These are phyloP conservation scores for Colletotrichum sp. DNA, from an alignment of 2,329 filamentous ascomycete genomes.

Conservation along the genomic window DNA sequence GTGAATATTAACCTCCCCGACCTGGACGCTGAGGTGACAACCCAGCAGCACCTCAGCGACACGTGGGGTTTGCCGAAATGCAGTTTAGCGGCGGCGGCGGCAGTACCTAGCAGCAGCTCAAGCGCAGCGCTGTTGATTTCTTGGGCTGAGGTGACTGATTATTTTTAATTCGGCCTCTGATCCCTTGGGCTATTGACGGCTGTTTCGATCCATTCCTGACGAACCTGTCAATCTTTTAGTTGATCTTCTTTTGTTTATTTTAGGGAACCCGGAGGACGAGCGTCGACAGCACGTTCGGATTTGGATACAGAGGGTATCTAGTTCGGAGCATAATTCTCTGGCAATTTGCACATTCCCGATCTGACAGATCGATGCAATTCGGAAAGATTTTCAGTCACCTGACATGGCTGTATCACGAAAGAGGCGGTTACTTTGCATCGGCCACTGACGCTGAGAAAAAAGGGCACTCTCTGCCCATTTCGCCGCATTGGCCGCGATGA, in stretches of 20 bases:
- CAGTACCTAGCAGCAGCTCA: not conserved
- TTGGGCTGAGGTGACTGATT: not conserved
- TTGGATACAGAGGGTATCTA: not conserved
- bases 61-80: constrained; percentile 16
- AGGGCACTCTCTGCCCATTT: not conserved
- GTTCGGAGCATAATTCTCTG: not conserved
- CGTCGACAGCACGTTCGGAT: not conserved
- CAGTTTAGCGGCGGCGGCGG: constrained; percentile 12
- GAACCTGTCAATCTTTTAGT: not conserved
- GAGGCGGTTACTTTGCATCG: not conserved
- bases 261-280: not conserved
- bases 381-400: not conserved
- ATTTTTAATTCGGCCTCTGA: not conserved
- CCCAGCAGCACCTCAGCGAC: constrained; percentile 1
- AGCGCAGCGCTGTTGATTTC: not conserved
- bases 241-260: not conserved
- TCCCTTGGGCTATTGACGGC: not conserved
- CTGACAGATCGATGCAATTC: not conserved
- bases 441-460: not conserved
- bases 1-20: constrained; percentile 8
- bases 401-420: not conserved
- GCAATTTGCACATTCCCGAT: not conserved
- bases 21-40: not conserved
- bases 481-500: not conserved
- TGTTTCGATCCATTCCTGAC: not conserved